phyloP scores from a whole-genome alignment of 75 land plant species.

The Pinus taeda region DNA sequence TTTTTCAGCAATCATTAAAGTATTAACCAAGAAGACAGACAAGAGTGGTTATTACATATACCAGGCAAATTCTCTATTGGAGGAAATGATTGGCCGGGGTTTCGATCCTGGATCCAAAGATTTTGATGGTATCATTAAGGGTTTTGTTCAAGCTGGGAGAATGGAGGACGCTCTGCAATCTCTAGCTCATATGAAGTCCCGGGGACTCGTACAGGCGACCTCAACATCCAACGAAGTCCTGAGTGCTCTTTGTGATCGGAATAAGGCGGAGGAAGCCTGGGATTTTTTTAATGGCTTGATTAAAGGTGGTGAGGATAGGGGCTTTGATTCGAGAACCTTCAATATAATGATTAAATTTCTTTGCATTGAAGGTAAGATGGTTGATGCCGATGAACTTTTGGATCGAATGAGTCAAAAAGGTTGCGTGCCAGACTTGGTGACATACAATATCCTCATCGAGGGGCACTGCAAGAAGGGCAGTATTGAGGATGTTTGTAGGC shows the following conservation, averaged over 20 bases:
- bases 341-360: neutral
- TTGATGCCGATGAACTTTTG: neutral
- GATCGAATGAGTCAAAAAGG: neutral
- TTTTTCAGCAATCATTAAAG: neutral
- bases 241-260: neutral
- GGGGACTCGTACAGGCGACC: neutral
- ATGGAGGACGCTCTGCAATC: neutral
- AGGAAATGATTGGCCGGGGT: conserved; percentile 1
- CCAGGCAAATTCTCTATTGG: neutral
- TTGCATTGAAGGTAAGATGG: neutral
- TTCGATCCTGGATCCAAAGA: neutral
- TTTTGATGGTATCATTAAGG: neutral
- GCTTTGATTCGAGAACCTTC: neutral
- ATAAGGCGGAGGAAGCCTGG: neutral
- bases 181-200: neutral
- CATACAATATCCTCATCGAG: neutral
- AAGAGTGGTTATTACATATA: neutral
- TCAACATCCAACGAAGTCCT: neutral
- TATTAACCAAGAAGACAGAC: neutral
- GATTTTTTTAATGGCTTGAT: neutral
- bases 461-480: neutral
- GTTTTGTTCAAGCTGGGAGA: neutral
- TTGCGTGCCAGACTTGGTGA: neutral
- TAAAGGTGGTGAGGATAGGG: neutral
- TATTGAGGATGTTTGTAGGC: neutral